phyloP scores from a whole-genome alignment of 148 eudicot genomes.

The Arbutus unedo region DNA sequence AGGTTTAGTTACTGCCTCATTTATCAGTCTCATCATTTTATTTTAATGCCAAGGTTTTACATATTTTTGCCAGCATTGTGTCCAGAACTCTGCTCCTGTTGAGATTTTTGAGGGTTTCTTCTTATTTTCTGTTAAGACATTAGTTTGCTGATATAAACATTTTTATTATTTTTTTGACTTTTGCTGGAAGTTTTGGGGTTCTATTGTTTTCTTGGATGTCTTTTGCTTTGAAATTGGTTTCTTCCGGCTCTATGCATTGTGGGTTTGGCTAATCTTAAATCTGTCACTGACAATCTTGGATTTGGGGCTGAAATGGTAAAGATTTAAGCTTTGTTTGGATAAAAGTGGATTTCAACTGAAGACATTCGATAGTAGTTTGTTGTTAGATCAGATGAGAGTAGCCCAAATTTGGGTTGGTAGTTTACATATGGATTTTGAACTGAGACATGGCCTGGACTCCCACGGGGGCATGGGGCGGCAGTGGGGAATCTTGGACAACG shows the following conservation, averaged over 20 bases:
- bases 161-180: background rate
- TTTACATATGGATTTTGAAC: too few species aligned
- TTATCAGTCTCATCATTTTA: background rate
- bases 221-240: constrained; percentile 5
- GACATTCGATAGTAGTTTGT: too few species aligned
- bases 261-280: background rate
- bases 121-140: background rate
- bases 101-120: background rate
- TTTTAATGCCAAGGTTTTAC: background rate
- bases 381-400: too few species aligned
- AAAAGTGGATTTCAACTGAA: too few species aligned
- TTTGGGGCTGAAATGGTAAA: background rate
- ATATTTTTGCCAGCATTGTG: background rate
- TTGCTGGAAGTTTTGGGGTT: background rate
- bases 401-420: too few species aligned
- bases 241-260: background rate
- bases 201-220: too few species aligned
- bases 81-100: background rate
- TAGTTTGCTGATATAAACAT: too few species aligned
- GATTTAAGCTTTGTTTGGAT: background rate
- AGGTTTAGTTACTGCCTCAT: constrained; percentile 28
- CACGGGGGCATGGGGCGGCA: too few species aligned
- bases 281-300: background rate
- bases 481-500: too few species aligned
- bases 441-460: too few species aligned